These are phyloP conservation scores for Didymella glomerata DNA, from an alignment of 2,329 filamentous ascomycete species.

Conservation along the genomic window DNA sequence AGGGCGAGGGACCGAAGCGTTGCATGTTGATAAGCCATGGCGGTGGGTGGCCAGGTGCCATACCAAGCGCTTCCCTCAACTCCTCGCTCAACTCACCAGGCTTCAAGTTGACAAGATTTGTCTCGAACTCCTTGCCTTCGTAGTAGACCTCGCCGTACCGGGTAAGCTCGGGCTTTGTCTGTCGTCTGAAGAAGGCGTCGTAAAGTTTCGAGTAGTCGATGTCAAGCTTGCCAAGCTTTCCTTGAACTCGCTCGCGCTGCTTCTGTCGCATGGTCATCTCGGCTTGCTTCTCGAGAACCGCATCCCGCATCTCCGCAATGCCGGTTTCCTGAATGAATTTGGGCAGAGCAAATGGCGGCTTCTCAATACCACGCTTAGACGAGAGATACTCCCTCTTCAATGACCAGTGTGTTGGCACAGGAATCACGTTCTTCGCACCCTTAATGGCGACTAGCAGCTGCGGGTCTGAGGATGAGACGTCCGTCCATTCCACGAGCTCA, in stretches of 20 bases:
- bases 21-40: slow-evolving; percentile 99
- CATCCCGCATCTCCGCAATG: slow-evolving; percentile 97
- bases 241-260: slow-evolving; percentile 90
- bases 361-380: slow-evolving; percentile 96
- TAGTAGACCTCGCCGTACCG: slow-evolving; percentile 99
- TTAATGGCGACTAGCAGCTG: slow-evolving; percentile 93
- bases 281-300: slow-evolving; percentile 93
- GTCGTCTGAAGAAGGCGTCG: slow-evolving; percentile 97
- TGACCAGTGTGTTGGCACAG: slow-evolving; percentile 93
- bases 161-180: slow-evolving; percentile 93
- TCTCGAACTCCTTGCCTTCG: slow-evolving; percentile 97
- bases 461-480: slow-evolving; percentile 89
- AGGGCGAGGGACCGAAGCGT: slow-evolving; percentile 89
- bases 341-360: slow-evolving; percentile 88
- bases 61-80: slow-evolving; percentile 90
- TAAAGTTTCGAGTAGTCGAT: slow-evolving; percentile 99
- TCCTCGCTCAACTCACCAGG: slow-evolving; percentile 90
- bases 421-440: slow-evolving; percentile 91
- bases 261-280: slow-evolving; percentile 93
- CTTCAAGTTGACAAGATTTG: slow-evolving; percentile 87
- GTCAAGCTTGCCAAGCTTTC: slow-evolving; percentile 96
- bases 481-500: slow-evolving; percentile 97
- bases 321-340: slow-evolving; percentile 98
- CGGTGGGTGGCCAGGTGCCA: slow-evolving; percentile 89
- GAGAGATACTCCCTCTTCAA: slow-evolving; percentile 97